These are phyloP conservation scores for Podosphaera leucotricha DNA, from an alignment of 2,329 filamentous ascomycete genomes.

Conservation along the genomic window DNA sequence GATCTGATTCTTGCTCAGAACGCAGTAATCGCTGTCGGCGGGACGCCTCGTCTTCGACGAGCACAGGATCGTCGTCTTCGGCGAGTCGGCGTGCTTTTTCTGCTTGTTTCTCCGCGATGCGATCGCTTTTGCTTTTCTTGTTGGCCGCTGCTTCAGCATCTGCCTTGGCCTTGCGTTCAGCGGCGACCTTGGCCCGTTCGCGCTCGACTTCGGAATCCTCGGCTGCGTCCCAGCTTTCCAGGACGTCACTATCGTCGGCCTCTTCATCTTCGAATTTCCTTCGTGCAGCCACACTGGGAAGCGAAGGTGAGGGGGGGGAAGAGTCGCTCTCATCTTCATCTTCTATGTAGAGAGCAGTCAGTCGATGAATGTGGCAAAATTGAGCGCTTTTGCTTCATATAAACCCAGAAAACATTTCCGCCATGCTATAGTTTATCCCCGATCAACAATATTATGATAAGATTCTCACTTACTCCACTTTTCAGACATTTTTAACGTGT, in stretches of 20 bases:
- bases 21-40: conserved; percentile 50
- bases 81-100: conserved; percentile 28
- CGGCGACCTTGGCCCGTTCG: conserved; percentile 77
- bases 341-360: conserved; percentile 8
- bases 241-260: conserved; percentile 62
- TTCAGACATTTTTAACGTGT: conserved; percentile 12
- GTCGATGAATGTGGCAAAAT: not conserved
- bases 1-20: conserved; percentile 69
- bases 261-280: conserved; percentile 70
- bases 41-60: conserved; percentile 46
- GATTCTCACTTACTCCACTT: conserved; percentile 16
- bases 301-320: conserved; percentile 21
- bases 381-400: not conserved
- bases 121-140: conserved; percentile 74
- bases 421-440: not conserved
- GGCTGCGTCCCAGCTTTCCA: conserved; percentile 91
- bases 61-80: conserved; percentile 31
- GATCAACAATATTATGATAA: not conserved
- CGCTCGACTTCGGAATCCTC: conserved; percentile 94
- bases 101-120: conserved; percentile 58
- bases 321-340: conserved; percentile 25
- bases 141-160: conserved; percentile 69
- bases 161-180: conserved; percentile 68
- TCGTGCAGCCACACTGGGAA: conserved; percentile 9
- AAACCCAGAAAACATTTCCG: not conserved